These are phyloP conservation scores for Ceratobasidium papillatum DNA, from an alignment of 1,284 basidiomycete genomes.

Conservation along the genomic window DNA sequence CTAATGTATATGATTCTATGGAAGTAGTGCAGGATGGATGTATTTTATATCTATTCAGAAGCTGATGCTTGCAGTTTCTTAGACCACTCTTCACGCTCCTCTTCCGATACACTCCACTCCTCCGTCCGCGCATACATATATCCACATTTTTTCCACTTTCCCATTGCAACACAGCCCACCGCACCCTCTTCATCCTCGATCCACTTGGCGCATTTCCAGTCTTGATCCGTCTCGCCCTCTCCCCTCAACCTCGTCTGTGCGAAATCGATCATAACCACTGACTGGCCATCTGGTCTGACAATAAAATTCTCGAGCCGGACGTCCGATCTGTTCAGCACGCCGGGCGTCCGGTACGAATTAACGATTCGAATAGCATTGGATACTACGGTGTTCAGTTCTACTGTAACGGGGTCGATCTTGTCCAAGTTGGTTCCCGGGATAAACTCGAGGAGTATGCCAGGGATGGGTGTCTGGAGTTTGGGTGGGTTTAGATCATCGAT, in stretches of 20 bases:
- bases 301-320: background rate
- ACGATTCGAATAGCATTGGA: background rate
- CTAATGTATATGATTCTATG: no score
- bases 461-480: background rate
- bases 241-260: background rate
- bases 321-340: background rate
- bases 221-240: background rate
- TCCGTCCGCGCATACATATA: no score
- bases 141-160: no score
- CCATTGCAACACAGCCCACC: no score
- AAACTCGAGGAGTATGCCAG: conserved; percentile 2
- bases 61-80: no score
- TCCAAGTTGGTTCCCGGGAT: background rate
- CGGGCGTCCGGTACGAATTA: background rate
- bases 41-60: no score
- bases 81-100: no score
- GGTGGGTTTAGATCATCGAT: background rate
- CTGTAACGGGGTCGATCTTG: background rate
- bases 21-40: no score
- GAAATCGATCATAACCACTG: conserved; percentile 15
- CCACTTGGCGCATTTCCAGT: background rate
- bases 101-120: no score
- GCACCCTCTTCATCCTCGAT: conserved; percentile 5
- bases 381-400: background rate
- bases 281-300: background rate